Evolutionary conservation across 768 basidiomycete genomes (phyloP).

Genomic region (Podaxis sp.): DNA sequence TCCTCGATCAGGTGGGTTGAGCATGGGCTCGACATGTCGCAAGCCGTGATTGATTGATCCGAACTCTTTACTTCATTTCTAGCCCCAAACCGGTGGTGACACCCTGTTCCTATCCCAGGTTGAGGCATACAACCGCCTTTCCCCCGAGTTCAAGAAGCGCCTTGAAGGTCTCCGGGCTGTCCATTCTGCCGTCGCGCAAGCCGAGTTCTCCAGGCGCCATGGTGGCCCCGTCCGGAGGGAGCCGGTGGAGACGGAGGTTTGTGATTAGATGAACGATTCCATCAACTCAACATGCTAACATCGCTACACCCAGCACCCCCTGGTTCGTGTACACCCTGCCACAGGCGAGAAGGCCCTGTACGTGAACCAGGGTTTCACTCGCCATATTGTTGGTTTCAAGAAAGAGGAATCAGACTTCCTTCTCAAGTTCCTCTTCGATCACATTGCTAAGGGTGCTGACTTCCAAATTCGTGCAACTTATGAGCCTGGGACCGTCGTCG

Average conservation of each 20-base stretch:
- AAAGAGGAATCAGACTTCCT: conserved; percentile 51
- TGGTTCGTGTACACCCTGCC: conserved; percentile 55
- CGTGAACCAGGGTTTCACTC: conserved; percentile 53
- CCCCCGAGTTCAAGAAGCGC: conserved; percentile 50
- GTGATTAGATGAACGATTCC: conserved; percentile 5
- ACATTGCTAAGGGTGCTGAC: conserved; percentile 45
- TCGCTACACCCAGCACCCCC: conserved; percentile 34
- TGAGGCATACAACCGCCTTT: conserved; percentile 57
- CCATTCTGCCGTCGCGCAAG: conserved; percentile 51
- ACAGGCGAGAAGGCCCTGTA: conserved; percentile 62
- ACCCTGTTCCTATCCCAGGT: conserved; percentile 54
- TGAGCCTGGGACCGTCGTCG: conserved; percentile 49
- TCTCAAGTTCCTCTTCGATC: conserved; percentile 50
- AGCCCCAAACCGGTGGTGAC: conserved; percentile 38
- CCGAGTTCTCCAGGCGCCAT: conserved; percentile 37
- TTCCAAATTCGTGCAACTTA: conserved; percentile 48
- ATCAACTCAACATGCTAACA: neutral
- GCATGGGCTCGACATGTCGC: neutral
- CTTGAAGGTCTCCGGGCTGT: conserved; percentile 54
- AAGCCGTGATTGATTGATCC: neutral
- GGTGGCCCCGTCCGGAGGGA: conserved; percentile 47
- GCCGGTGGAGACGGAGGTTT: conserved; percentile 41
- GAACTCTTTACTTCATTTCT: conserved; percentile 19
- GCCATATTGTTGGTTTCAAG: conserved; percentile 51
- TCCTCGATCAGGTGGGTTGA: conserved; percentile 40